Evolutionary conservation across 371 early-diverging fungal species (phyloP).

Genomic region (Lichtheimia ramosa): DNA sequence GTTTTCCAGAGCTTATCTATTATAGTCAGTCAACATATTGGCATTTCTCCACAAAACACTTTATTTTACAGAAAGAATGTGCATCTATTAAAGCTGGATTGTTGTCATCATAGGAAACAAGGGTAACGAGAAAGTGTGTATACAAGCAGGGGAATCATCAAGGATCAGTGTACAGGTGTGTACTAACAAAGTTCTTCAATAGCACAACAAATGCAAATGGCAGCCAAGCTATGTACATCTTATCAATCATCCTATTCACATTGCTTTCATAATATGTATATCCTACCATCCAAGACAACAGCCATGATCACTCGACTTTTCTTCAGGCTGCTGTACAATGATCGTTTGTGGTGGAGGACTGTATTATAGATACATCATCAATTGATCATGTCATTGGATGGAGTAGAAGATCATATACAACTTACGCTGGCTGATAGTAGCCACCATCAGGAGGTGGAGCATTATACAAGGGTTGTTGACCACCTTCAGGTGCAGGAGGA

Average conservation of each 20-base stretch:
- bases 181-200: conserved; percentile 8
- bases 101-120: too few relatives aligned
- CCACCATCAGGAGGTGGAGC: conserved; percentile 10
- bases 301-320: conserved; percentile 1
- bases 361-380: too few relatives aligned
- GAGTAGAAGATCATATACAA: too few relatives aligned
- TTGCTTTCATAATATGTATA: not conserved
- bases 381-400: too few relatives aligned
- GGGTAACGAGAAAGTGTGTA: too few relatives aligned
- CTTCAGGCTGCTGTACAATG: conserved; percentile 7
- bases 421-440: conserved; percentile 7
- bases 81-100: too few relatives aligned
- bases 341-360: conserved; percentile 11
- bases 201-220: conserved; percentile 12
- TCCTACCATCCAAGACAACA: conserved; percentile 11
- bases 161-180: too few relatives aligned
- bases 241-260: not conserved
- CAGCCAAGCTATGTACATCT: conserved; percentile 4
- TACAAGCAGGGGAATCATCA: too few relatives aligned
- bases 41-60: too few relatives aligned
- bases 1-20: too few relatives aligned
- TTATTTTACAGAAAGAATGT: too few relatives aligned
- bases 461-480: conserved; percentile 4
- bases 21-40: too few relatives aligned
- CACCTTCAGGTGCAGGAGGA: conserved; percentile 5